These are phyloP conservation scores for Stemphylium lycopersici DNA, from an alignment of 2,329 filamentous ascomycete genomes.

Conservation along the genomic window DNA sequence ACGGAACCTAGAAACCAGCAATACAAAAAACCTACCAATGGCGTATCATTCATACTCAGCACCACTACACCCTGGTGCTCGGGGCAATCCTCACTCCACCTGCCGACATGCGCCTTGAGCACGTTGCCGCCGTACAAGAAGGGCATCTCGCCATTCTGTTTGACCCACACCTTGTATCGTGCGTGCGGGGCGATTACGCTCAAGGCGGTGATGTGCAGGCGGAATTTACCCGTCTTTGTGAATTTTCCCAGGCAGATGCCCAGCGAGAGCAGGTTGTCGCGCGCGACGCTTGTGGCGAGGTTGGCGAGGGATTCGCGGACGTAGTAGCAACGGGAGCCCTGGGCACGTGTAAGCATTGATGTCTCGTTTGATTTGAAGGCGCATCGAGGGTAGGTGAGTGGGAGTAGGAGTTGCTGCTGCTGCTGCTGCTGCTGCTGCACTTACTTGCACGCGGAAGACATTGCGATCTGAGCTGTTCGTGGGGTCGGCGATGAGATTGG, in stretches of 20 bases:
- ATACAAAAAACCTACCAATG: slow-evolving; percentile 57
- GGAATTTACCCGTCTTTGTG: slow-evolving; percentile 95
- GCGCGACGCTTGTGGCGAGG: slow-evolving; percentile 82
- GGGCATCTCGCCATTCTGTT: slow-evolving; percentile 95
- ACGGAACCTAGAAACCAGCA: not conserved
- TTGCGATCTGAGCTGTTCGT: slow-evolving; percentile 42
- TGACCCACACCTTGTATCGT: slow-evolving; percentile 96
- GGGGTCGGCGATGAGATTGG: slow-evolving; percentile 66
- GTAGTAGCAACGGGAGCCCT: slow-evolving; percentile 87
- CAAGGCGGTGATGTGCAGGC: slow-evolving; percentile 90
- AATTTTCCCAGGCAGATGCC: slow-evolving; percentile 93
- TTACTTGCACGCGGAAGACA: slow-evolving; percentile 59
- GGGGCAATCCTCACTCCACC: slow-evolving; percentile 89
- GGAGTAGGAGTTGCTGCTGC: not conserved
- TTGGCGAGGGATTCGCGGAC: slow-evolving; percentile 89
- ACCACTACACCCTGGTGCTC: slow-evolving; percentile 93
- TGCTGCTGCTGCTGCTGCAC: not conserved
- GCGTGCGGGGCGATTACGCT: slow-evolving; percentile 89
- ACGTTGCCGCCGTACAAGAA: slow-evolving; percentile 94
- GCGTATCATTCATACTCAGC: slow-evolving; percentile 88
- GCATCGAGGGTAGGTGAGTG: not conserved
- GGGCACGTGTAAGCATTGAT: slow-evolving; percentile 36
- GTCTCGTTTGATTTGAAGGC: not conserved
- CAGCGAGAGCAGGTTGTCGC: slow-evolving; percentile 82
- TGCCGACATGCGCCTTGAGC: slow-evolving; percentile 79